Base-by-base conservation (phyloP, 768 basidiomycete species). In the Imleria badia region DNA sequence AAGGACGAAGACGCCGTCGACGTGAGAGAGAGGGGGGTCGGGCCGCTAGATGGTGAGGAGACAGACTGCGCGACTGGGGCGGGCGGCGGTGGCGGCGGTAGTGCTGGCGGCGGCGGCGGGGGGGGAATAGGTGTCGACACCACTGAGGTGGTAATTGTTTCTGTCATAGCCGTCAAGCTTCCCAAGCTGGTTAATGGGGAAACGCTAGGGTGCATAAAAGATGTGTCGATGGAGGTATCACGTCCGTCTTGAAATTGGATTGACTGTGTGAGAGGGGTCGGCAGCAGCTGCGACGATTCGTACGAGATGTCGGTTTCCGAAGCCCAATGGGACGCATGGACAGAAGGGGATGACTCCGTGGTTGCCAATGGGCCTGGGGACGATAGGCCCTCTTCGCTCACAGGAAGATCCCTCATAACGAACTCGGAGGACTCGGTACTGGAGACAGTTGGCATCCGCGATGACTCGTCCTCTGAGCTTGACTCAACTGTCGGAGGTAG, bases 191-290 rank as follows among this genome's bases (percentile, higher is more conserved):
- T 69, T 5, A 70, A 52, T 3, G 74, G 69, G 2, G 75, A 67
- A 38, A 67, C 80, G 55, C 80, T 87, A 0, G 89, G 87, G 29
- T 86, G 75, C 64, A 91, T 73, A 66, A 87, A 77, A 0, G 89
- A 90, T 0, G 89, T 89, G 53, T 91, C 90, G 53, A 84, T 86
- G 0, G 88, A 90, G 0, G 63, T 72, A 58, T 91, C 90, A 10
- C 62, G 66, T 5, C 77, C 80, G 41, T 92, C 89, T 1, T 79
- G 82, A 41, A 90, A 66, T 0, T 74, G 72, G 6, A 72, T 58
- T 6, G 77, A 76, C 43, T 72, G 77, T 5, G 81, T 73, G 20
- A 86, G 85, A 17, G 86, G 87, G 3, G 91, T 90, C 1, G 89
- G 84, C 6, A 73, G 75, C 22, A 93, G 73, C n/a, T 87, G 72